phyloP scores from a whole-genome alignment of 768 basidiomycete genomes.

The Naganishia onofrii region DNA sequence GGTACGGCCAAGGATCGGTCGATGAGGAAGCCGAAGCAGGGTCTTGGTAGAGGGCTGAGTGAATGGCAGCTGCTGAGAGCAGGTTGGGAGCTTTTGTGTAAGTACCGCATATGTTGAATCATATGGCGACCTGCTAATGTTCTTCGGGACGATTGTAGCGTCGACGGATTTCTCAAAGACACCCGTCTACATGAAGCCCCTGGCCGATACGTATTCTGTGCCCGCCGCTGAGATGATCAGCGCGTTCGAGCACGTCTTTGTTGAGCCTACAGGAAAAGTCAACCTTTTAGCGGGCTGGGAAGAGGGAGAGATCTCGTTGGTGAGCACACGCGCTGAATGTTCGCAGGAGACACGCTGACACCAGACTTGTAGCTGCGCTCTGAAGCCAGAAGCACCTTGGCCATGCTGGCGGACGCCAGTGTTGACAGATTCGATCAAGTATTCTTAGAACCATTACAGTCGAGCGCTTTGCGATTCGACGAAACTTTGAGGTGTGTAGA shows the following conservation, averaged over 20 bases:
- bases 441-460: conserved; percentile 71
- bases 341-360: background rate
- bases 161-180: conserved; percentile 66
- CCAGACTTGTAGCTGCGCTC: conserved; percentile 62
- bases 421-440: conserved; percentile 67
- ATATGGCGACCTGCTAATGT: background rate
- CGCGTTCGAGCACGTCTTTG: conserved; percentile 60
- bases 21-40: conserved; percentile 55
- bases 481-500: conserved; percentile 44
- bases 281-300: conserved; percentile 78
- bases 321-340: conserved; percentile 49
- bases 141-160: conserved; percentile 55
- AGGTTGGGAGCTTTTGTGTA: conserved; percentile 77
- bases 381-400: conserved; percentile 73
- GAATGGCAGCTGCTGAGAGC: conserved; percentile 88
- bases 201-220: conserved; percentile 33
- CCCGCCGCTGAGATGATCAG: conserved; percentile 41
- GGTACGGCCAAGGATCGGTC: conserved; percentile 43
- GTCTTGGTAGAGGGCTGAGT: conserved; percentile 75
- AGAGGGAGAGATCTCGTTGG: conserved; percentile 71
- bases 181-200: conserved; percentile 62
- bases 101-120: conserved; percentile 39
- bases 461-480: conserved; percentile 70
- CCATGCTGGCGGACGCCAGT: conserved; percentile 58
- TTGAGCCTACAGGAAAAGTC: conserved; percentile 71